Percentiles rank a stretch among this genome's conserved stretches.
Evolutionary conservation across 2,329 filamentous ascomycete species (phyloP).

Genomic region (Pseudogymnoascus sp.): DNA sequence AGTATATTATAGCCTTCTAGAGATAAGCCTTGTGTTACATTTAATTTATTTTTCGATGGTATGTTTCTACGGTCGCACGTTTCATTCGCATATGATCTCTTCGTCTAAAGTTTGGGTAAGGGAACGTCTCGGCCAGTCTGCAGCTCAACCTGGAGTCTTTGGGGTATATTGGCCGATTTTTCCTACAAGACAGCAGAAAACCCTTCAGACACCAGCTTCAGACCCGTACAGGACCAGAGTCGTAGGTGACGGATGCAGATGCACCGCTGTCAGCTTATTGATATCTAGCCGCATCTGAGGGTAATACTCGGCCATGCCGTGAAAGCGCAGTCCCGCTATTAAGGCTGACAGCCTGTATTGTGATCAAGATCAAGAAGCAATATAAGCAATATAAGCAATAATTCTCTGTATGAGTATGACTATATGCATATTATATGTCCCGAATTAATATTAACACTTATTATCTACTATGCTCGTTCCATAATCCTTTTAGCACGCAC

Average conservation of each 20-base stretch:
- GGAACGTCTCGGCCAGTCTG: neutral
- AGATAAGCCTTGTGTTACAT: neutral
- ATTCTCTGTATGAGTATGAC: neutral
- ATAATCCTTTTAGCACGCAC: neutral
- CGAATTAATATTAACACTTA: neutral
- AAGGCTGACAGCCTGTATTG: neutral
- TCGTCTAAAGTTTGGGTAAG: neutral
- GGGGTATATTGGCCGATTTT: neutral
- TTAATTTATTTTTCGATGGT: neutral
- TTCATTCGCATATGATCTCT: neutral
- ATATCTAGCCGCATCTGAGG: neutral
- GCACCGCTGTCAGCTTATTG: neutral
- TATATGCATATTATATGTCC: neutral
- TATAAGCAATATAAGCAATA: neutral
- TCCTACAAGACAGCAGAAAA: neutral
- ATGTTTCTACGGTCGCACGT: conserved; percentile 1
- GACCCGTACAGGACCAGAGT: neutral
- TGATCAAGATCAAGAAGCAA: neutral
- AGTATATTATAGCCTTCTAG: neutral
- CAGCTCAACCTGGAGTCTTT: neutral
- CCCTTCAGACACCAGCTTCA: neutral
- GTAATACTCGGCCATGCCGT: neutral
- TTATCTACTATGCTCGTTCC: neutral
- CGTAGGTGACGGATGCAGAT: neutral
- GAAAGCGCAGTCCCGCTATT: neutral